Percentiles rank a stretch among this genome's conserved stretches.
Conservation (phyloP, 345 rosid genomes). For the Conringia planisiliqua region DNA sequence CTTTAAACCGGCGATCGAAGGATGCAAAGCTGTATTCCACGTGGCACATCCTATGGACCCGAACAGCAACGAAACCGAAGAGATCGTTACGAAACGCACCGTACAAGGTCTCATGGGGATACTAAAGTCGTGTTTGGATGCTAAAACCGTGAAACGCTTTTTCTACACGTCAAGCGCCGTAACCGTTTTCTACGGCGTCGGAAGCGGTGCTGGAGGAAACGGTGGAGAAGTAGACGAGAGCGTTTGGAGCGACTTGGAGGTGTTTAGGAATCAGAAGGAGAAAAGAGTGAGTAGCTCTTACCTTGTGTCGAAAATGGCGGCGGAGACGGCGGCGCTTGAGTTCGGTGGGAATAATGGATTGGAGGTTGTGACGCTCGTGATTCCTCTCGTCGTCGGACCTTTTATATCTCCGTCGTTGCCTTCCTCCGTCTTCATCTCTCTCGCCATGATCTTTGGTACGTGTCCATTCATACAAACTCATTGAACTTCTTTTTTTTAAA, state of each 20-base stretch:
- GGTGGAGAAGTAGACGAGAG: conserved; percentile 36
- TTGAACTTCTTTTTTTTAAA: too few relatives aligned
- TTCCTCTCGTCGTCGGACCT: conserved; percentile 48
- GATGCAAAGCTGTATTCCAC: conserved; percentile 59
- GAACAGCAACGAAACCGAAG: conserved; percentile 42
- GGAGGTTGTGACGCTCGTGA: conserved; percentile 44
- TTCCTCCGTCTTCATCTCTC: conserved; percentile 30
- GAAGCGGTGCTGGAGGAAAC: conserved; percentile 5
- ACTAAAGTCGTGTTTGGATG: conserved; percentile 45
- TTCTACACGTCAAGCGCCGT: conserved; percentile 62
- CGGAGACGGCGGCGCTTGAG: conserved; percentile 42
- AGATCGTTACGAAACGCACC: conserved; percentile 42
- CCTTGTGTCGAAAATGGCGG: conserved; percentile 37
- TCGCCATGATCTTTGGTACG: conserved; percentile 40
- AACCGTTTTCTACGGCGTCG: conserved; percentile 30
- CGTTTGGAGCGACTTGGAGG: conserved; percentile 33
- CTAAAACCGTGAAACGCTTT: conserved; percentile 54
- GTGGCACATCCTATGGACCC: conserved; percentile 53
- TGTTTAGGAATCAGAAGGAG: conserved; percentile 28
- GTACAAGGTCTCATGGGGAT: conserved; percentile 51
- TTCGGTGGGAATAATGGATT: conserved; percentile 39
- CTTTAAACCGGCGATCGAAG: conserved; percentile 50
- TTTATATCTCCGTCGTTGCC: conserved; percentile 50
- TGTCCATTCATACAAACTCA: too few relatives aligned
- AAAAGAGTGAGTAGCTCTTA: conserved; percentile 34